Evolutionary conservation across 306 rosid genomes (phyloP).

Genomic region (Canavalia ensiformis): DNA sequence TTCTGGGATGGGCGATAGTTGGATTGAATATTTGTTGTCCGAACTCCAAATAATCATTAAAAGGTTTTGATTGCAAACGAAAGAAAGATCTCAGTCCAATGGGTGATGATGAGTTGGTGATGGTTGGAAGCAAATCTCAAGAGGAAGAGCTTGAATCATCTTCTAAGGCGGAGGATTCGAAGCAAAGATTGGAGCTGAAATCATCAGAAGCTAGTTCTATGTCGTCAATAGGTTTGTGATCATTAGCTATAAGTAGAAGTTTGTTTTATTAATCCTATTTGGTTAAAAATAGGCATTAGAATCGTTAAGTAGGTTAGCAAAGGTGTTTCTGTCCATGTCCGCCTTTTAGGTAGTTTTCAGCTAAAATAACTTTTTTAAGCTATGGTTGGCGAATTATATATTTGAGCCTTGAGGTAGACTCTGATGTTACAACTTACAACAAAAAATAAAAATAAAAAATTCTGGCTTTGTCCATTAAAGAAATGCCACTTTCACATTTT

Average conservation of each 20-base stretch:
- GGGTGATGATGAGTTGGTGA: constrained; percentile 34
- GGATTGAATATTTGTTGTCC: constrained; percentile 50
- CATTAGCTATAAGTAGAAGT: not conserved
- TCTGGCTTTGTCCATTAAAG: not conserved
- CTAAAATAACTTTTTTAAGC: not conserved
- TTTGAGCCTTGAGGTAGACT: not conserved
- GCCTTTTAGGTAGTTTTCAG: not conserved
- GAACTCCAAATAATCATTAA: constrained; percentile 41
- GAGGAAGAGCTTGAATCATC: constrained; percentile 46
- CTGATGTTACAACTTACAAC: not conserved
- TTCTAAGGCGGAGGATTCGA: constrained; percentile 40
- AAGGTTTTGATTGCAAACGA: constrained; percentile 44
- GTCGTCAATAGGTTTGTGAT: constrained; percentile 50
- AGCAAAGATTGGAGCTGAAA: constrained; percentile 33
- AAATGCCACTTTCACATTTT: not conserved
- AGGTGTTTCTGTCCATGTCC: not conserved
- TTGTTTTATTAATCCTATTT: constrained; percentile 29
- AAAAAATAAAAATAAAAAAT: not conserved
- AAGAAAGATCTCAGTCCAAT: constrained; percentile 41
- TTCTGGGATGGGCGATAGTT: constrained; percentile 59
- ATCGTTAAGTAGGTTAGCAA: not conserved
- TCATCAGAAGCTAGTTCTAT: constrained; percentile 54
- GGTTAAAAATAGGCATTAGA: not conserved
- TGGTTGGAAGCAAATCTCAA: constrained; percentile 29
- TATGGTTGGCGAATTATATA: not conserved